Evolutionary conservation across 176 grass and related monocot genomes (phyloP).

Genomic region (Tillandsia fasciculata): DNA sequence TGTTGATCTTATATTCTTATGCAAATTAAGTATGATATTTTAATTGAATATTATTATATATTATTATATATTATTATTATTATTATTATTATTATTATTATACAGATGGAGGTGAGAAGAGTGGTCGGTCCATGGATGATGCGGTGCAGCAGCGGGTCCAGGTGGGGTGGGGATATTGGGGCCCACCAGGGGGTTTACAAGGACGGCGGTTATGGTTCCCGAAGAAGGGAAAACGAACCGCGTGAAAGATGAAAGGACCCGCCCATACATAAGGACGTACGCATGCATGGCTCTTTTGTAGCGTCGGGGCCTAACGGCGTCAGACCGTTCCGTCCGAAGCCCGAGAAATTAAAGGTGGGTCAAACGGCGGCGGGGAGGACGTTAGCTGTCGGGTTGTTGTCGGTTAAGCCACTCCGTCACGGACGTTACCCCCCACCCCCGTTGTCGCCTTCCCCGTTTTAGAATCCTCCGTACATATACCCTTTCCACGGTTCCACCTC

Average conservation of each 20-base stretch:
- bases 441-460: conserved; percentile 20
- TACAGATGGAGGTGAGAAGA: too few species aligned
- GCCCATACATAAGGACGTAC: not conserved
- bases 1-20: too few species aligned
- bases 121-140: too few species aligned
- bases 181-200: not conserved
- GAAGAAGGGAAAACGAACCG: not conserved
- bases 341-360: conserved; percentile 4
- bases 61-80: too few species aligned
- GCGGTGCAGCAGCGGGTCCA: too few species aligned
- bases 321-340: not conserved
- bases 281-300: not conserved
- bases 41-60: too few species aligned
- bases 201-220: not conserved
- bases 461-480: conserved; percentile 4
- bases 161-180: too few species aligned
- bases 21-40: too few species aligned
- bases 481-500: too few species aligned
- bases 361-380: conserved; percentile 56
- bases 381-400: conserved; percentile 41
- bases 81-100: too few species aligned
- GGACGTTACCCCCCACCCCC: conserved; percentile 25
- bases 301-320: not conserved
- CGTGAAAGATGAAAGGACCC: not conserved
- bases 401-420: conserved; percentile 13